These are phyloP conservation scores for Globisporangium alternatum DNA, from an alignment of 352 stramenopile species.

Conservation along the genomic window DNA sequence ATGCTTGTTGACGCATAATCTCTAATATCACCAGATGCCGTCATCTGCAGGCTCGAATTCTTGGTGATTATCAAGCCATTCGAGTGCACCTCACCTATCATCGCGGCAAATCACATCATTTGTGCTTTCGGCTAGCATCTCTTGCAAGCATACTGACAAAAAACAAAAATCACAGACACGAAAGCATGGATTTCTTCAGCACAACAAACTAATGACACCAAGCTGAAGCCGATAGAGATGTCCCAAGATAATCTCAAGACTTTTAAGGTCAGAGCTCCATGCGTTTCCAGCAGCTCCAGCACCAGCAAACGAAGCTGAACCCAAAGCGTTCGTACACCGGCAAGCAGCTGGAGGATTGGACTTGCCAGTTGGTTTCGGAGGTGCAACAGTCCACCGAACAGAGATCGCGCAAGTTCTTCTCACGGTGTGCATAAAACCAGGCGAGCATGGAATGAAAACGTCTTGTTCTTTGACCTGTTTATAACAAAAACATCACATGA, in stretches of 20 bases:
- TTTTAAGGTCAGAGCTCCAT: not conserved
- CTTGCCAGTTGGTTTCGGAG: not conserved
- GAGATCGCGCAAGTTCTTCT: not conserved
- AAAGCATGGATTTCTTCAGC: not conserved
- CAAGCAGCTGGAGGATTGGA: not conserved
- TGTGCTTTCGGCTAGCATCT: too few species aligned
- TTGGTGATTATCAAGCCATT: not conserved
- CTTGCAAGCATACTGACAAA: not conserved
- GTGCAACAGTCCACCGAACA: not conserved
- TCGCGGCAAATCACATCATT: too few species aligned
- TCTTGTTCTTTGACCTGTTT: not conserved
- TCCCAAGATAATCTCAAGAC: not conserved
- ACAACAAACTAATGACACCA: not conserved
- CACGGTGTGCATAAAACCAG: too few species aligned
- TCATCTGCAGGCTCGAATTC: not conserved
- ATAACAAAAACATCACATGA: not conserved
- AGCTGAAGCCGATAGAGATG: not conserved
- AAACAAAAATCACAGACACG: not conserved
- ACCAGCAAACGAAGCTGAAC: not conserved
- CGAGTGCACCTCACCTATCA: not conserved
- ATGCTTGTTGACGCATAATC: not conserved
- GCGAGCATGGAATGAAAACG: not conserved
- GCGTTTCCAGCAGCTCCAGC: not conserved
- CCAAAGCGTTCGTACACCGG: not conserved
- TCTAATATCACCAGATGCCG: not conserved